phyloP scores from a whole-genome alignment of 768 basidiomycete species.

The Russula virescens region DNA sequence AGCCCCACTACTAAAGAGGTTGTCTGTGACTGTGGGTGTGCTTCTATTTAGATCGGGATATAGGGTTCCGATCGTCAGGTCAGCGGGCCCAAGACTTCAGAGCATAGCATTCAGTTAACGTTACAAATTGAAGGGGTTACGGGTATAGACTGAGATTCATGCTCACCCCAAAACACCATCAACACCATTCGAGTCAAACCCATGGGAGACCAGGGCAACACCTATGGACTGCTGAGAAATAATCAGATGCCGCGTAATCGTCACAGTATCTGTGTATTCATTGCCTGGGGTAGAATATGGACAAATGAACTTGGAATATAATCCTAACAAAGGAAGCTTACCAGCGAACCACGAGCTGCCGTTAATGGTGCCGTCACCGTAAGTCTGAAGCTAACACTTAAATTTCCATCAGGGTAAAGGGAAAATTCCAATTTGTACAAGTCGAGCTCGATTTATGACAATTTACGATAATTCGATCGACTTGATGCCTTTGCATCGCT shows the following conservation, averaged over 20 bases:
- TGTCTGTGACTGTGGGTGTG: constrained; percentile 34
- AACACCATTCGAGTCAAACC: constrained; percentile 27
- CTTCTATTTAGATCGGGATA: not conserved
- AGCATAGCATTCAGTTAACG: not conserved
- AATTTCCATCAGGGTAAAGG: no score
- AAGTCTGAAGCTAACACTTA: no score
- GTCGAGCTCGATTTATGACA: no score
- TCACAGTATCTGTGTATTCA: not conserved
- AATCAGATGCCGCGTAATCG: constrained; percentile 6
- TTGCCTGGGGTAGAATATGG: not conserved
- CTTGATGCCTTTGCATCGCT: no score
- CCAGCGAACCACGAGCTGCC: constrained; percentile 13
- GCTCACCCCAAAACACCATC: constrained; percentile 37
- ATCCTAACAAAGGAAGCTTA: not conserved
- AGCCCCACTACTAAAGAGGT: constrained; percentile 28
- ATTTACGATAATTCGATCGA: no score
- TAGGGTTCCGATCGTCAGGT: constrained; percentile 27
- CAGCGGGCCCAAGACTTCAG: constrained; percentile 32
- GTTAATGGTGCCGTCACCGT: no score
- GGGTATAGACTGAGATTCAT: not conserved
- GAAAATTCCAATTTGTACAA: no score
- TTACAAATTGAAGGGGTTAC: not conserved
- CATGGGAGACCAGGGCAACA: constrained; percentile 27
- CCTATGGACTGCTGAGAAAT: constrained; percentile 35
- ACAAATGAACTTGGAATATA: not conserved